Evolutionary conservation across 495 filamentous ascomycete genomes (phyloP).

Genomic region (Lineolata rhizophorae): DNA sequence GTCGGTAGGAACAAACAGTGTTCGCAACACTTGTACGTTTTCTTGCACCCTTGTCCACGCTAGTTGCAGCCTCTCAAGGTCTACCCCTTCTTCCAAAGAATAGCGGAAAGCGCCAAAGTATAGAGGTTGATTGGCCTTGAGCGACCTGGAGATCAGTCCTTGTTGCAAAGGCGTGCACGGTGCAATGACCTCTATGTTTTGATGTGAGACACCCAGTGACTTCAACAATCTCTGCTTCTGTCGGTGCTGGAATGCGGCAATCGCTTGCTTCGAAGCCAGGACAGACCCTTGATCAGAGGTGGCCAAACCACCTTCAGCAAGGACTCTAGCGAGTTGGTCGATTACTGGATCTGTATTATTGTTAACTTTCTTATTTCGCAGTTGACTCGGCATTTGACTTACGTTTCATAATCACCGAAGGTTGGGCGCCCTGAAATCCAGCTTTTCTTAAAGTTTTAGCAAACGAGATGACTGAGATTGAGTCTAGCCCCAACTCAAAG

Average conservation of each 20-base stretch:
- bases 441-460: slow-evolving; percentile 19
- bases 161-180: slow-evolving; percentile 65
- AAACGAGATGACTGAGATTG: slow-evolving; percentile 53
- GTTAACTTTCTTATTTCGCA: too few relatives aligned
- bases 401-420: slow-evolving; percentile 43
- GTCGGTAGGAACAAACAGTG: slow-evolving; percentile 37
- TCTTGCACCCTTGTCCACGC: slow-evolving; percentile 29
- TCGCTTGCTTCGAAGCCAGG: slow-evolving; percentile 25
- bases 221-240: slow-evolving; percentile 25
- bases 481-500: slow-evolving; percentile 67
- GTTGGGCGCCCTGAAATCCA: slow-evolving; percentile 31
- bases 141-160: slow-evolving; percentile 54
- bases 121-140: slow-evolving; percentile 26
- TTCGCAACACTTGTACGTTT: slow-evolving; percentile 37
- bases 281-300: slow-evolving; percentile 16
- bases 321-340: slow-evolving; percentile 22
- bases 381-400: slow-evolving; percentile 7
- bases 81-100: slow-evolving; percentile 20
- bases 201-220: slow-evolving; percentile 19
- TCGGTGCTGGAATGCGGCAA: slow-evolving; percentile 33
- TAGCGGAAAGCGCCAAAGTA: slow-evolving; percentile 58
- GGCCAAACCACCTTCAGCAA: slow-evolving; percentile 11
- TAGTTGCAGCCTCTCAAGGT: slow-evolving; percentile 20
- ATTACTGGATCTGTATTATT: slow-evolving; percentile 33
- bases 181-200: slow-evolving; percentile 42